Percentiles rank a stretch among this genome's conserved stretches.
phyloP scores from a whole-genome alignment of 2,329 filamentous ascomycete species.

The Aureobasidium sp. region DNA sequence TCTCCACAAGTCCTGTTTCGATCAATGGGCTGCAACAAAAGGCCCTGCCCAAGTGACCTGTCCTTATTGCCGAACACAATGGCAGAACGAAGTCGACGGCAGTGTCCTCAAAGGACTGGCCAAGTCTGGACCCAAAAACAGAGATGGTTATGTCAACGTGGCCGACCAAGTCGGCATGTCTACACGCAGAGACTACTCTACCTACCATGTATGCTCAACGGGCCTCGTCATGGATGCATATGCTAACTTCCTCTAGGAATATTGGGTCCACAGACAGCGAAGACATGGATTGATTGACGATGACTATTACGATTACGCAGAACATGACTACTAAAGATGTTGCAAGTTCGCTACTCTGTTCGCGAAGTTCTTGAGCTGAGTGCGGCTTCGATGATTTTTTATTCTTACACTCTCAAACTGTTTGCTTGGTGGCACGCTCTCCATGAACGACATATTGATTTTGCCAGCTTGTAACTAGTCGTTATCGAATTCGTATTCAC shows the following conservation, averaged over 20 bases:
- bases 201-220: slow-evolving; percentile 22
- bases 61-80: slow-evolving; percentile 28
- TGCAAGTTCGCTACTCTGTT: no score
- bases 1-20: slow-evolving; percentile 51
- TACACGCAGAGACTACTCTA: slow-evolving; percentile 26
- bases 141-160: slow-evolving; percentile 30
- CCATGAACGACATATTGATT: no score
- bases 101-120: slow-evolving; percentile 22
- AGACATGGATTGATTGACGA: background rate
- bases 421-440: no score
- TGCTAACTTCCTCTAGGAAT: background rate
- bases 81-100: slow-evolving; percentile 22
- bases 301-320: background rate
- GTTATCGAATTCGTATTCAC: no score
- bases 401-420: no score
- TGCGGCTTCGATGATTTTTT: no score
- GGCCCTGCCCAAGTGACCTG: slow-evolving; percentile 24
- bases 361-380: no score
- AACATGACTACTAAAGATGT: background rate
- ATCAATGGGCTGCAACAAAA: slow-evolving; percentile 41
- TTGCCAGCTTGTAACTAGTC: no score
- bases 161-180: slow-evolving; percentile 27
- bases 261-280: slow-evolving; percentile 9
- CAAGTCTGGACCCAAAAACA: slow-evolving; percentile 21
- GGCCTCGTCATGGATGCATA: slow-evolving; percentile 19